phyloP scores from a whole-genome alignment of 2,329 filamentous ascomycete genomes.

The Pestalotiopsis sp. region DNA sequence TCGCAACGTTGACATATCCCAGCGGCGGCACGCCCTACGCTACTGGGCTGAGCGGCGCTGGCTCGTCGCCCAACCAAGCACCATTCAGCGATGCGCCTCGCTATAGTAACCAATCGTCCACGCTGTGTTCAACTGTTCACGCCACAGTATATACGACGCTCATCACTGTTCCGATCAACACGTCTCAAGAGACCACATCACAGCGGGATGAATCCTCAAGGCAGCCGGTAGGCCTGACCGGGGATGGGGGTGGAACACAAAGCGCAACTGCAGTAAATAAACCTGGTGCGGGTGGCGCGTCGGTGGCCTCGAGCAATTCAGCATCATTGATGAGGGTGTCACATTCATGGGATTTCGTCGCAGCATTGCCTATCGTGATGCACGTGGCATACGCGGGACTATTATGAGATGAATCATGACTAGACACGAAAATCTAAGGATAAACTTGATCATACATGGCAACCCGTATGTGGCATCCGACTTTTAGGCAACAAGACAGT shows the following conservation, averaged over 20 bases:
- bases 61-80: neutral
- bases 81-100: neutral
- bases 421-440: too few relatives aligned
- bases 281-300: neutral
- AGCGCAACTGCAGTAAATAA: neutral
- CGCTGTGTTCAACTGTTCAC: neutral
- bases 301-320: neutral
- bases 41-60: neutral
- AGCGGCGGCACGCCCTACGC: neutral
- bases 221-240: neutral
- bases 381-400: neutral
- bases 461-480: neutral
- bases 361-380: neutral
- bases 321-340: neutral
- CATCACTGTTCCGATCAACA: neutral
- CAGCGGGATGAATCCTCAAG: neutral
- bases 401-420: neutral
- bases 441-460: neutral
- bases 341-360: neutral
- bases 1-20: conserved; percentile 5
- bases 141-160: neutral
- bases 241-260: neutral
- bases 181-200: neutral
- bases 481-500: neutral
- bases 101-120: neutral